These are phyloP conservation scores for Amylocarpus encephaloides DNA, from an alignment of 2,329 filamentous ascomycete species.

Conservation along the genomic window DNA sequence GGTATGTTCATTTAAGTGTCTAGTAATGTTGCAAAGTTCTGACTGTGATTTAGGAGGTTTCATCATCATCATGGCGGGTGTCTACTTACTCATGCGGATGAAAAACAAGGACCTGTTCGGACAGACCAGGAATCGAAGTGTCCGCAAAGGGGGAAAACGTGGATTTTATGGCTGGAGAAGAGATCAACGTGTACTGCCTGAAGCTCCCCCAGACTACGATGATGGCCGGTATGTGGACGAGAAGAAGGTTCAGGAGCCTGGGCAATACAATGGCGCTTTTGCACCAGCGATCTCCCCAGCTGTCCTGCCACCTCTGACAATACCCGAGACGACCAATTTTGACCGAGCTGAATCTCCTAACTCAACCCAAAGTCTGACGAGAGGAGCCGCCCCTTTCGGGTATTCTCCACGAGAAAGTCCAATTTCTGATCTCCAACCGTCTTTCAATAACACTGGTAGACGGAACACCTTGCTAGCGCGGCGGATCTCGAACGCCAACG, in stretches of 20 bases:
- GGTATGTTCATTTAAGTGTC: slow-evolving; percentile 16
- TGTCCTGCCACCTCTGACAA: slow-evolving; percentile 10
- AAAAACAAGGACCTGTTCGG: slow-evolving; percentile 20
- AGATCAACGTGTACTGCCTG: slow-evolving; percentile 9
- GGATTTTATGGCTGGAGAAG: slow-evolving; percentile 26
- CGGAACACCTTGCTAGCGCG: slow-evolving; percentile 6
- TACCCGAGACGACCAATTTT: slow-evolving; percentile 10
- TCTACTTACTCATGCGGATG: slow-evolving; percentile 25
- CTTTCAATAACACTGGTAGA: slow-evolving; percentile 11
- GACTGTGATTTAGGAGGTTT: slow-evolving; percentile 23
- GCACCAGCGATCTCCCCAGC: slow-evolving; percentile 8
- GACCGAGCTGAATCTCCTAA: slow-evolving; percentile 10
- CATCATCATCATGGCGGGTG: slow-evolving; percentile 22
- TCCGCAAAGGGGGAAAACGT: slow-evolving; percentile 21
- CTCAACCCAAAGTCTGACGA: slow-evolving; percentile 11
- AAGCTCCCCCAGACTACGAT: slow-evolving; percentile 21
- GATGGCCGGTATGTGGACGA: slow-evolving; percentile 13
- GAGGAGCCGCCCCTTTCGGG: slow-evolving; percentile 15
- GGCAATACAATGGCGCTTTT: slow-evolving; percentile 14
- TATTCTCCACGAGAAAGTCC: slow-evolving; percentile 10
- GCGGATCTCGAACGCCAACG: slow-evolving; percentile 8
- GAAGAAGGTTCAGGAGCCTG: slow-evolving; percentile 14
- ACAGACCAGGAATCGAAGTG: slow-evolving; percentile 11
- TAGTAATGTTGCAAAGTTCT: background rate
- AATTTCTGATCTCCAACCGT: slow-evolving; percentile 10